phyloP scores from a whole-genome alignment of 2,329 filamentous ascomycete genomes.

The Blastomyces silverae region DNA sequence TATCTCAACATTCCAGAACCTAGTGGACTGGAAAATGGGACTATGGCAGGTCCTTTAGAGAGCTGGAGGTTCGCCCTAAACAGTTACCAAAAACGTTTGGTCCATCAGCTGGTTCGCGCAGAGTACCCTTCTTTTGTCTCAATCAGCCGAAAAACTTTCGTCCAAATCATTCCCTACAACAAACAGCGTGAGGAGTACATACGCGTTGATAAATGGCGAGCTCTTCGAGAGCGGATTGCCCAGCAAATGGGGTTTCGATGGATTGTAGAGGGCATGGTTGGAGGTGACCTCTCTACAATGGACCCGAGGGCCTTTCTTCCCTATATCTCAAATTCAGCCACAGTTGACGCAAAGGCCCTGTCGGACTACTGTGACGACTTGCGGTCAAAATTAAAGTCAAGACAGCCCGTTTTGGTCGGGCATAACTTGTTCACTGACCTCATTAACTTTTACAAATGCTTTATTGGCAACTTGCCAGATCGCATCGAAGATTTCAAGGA shows the following conservation, averaged over 20 bases:
- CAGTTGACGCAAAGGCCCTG: conserved; percentile 22
- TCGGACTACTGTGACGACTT: conserved; percentile 29
- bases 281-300: conserved; percentile 37
- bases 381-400: conserved; percentile 40
- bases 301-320: conserved; percentile 30
- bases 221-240: conserved; percentile 27
- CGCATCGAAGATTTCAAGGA: conserved; percentile 49
- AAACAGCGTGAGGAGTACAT: conserved; percentile 32
- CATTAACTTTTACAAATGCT: conserved; percentile 55
- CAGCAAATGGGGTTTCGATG: conserved; percentile 42
- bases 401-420: conserved; percentile 50
- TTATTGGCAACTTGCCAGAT: conserved; percentile 53
- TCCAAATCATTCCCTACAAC: conserved; percentile 38
- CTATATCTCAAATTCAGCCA: conserved; percentile 22
- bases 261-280: conserved; percentile 43
- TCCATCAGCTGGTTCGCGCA: conserved; percentile 59
- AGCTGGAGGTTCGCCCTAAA: conserved; percentile 35
- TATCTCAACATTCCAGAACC: conserved; percentile 45
- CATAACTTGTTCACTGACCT: conserved; percentile 60
- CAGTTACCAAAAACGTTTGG: conserved; percentile 57
- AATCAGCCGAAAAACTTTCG: conserved; percentile 33
- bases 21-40: background rate
- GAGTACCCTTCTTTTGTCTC: conserved; percentile 47
- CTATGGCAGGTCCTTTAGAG: conserved; percentile 13
- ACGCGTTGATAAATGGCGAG: conserved; percentile 27